These are phyloP conservation scores for Solanum pinnatisectum DNA, from an alignment of 257 asterid species.

Conservation along the genomic window DNA sequence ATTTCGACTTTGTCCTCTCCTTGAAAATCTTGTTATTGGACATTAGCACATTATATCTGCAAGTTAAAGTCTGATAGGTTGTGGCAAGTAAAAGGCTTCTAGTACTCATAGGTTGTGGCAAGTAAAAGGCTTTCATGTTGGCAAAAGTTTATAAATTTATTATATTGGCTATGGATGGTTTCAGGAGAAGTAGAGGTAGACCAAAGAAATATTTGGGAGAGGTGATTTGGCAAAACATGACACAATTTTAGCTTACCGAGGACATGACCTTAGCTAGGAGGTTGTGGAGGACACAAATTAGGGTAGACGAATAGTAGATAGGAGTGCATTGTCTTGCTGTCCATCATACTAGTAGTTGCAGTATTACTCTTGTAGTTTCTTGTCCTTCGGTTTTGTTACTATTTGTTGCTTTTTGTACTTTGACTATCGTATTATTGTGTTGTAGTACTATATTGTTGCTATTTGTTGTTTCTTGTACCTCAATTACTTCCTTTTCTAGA, in stretches of 20 bases:
- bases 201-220: background rate
- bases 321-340: background rate
- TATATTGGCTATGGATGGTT: background rate
- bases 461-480: too few relatives aligned
- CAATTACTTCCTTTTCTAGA: background rate
- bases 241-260: background rate
- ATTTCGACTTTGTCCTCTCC: background rate
- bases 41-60: background rate
- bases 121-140: background rate
- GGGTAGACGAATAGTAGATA: background rate
- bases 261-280: background rate
- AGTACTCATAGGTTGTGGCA: background rate
- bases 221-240: background rate
- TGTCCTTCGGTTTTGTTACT: too few relatives aligned
- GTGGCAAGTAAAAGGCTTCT: background rate
- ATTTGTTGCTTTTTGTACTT: background rate
- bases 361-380: background rate
- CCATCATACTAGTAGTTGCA: background rate
- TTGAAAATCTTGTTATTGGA: background rate
- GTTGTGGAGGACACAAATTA: background rate
- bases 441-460: background rate
- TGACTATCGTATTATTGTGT: background rate
- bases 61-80: background rate
- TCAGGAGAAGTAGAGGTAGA: background rate
- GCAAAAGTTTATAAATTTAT: background rate